Percentiles rank a stretch among this genome's conserved stretches.
phyloP scores from a whole-genome alignment of 1,284 basidiomycete species.

The Trichosporon coremiiforme region DNA sequence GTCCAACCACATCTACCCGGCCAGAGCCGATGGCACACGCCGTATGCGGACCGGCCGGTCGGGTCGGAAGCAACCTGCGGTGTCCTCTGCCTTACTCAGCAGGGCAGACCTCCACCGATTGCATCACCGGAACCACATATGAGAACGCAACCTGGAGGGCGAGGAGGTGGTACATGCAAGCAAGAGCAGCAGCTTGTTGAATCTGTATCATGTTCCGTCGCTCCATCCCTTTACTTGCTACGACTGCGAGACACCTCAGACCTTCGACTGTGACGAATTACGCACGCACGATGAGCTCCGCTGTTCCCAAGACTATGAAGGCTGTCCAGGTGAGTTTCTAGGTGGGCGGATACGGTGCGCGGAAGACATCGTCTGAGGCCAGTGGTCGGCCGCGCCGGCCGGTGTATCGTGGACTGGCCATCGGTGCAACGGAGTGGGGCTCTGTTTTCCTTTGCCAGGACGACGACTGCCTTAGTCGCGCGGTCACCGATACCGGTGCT shows the following conservation, averaged over 20 bases:
- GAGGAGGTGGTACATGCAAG: too few species aligned
- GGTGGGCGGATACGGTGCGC: background rate
- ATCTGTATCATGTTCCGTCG: background rate
- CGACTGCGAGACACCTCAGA: too few species aligned
- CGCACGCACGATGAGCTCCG: conserved; percentile 33
- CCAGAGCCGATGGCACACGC: background rate
- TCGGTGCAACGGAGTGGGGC: too few species aligned
- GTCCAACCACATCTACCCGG: too few species aligned
- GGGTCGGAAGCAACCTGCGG: background rate
- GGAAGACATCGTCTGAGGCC: too few species aligned
- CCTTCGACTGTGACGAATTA: background rate
- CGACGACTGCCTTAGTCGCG: too few species aligned
- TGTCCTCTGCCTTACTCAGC: too few species aligned
- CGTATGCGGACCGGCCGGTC: background rate
- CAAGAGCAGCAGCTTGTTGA: too few species aligned
- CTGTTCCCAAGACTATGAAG: conserved; percentile 58
- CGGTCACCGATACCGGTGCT: too few species aligned
- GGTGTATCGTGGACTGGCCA: too few species aligned
- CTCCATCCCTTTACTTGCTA: background rate
- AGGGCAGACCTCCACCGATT: background rate
- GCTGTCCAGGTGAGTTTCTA: conserved; percentile 56
- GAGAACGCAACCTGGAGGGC: background rate
- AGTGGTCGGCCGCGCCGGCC: too few species aligned
- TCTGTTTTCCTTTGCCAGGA: too few species aligned
- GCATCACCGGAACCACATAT: conserved; percentile 5